A percentile compares a stretch with the other conserved stretches of the same genome.
Conservation (phyloP, 1,284 basidiomycete species). For the Puccinia coronata region DNA sequence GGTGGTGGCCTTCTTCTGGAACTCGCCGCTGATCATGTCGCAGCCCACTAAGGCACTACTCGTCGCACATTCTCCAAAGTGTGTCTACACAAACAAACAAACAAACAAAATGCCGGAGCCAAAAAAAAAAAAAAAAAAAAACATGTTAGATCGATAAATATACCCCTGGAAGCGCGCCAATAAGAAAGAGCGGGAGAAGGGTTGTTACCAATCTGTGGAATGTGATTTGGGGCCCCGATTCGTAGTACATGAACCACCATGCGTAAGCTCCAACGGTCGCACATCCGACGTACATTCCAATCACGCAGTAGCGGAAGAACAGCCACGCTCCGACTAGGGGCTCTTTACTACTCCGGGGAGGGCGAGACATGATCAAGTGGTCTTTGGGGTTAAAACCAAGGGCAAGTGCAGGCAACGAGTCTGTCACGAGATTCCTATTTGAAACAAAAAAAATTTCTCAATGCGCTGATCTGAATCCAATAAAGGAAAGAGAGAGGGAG, state of each 20-base stretch:
- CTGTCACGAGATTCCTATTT: constrained; percentile 60
- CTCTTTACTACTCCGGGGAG: constrained; percentile 82
- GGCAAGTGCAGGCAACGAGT: constrained; percentile 95
- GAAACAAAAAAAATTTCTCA: constrained; percentile 16
- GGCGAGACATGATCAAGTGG: constrained; percentile 90
- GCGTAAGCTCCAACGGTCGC: constrained; percentile 96
- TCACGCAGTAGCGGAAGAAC: constrained; percentile 90
- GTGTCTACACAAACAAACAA: constrained; percentile 66
- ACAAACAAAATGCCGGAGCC: too few relatives aligned
- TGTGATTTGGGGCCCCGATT: constrained; percentile 84
- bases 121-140: constrained; percentile 40
- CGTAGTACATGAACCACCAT: constrained; percentile 97
- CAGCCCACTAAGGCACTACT: constrained; percentile 70
- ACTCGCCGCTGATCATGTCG: constrained; percentile 83
- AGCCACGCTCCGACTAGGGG: constrained; percentile 90
- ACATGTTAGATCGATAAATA: too few relatives aligned
- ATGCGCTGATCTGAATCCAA: background rate
- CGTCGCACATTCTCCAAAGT: constrained; percentile 85
- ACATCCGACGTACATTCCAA: constrained; percentile 89
- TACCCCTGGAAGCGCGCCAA: too few relatives aligned
- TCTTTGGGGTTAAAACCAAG: constrained; percentile 97
- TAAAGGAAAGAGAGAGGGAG: too few relatives aligned
- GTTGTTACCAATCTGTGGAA: constrained; percentile 87
- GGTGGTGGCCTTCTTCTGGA: constrained; percentile 84
- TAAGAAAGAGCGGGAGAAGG: constrained; percentile 37